Base-by-base conservation (phyloP, 805 yeast species). In the Blastobotrys muscicola region DNA sequence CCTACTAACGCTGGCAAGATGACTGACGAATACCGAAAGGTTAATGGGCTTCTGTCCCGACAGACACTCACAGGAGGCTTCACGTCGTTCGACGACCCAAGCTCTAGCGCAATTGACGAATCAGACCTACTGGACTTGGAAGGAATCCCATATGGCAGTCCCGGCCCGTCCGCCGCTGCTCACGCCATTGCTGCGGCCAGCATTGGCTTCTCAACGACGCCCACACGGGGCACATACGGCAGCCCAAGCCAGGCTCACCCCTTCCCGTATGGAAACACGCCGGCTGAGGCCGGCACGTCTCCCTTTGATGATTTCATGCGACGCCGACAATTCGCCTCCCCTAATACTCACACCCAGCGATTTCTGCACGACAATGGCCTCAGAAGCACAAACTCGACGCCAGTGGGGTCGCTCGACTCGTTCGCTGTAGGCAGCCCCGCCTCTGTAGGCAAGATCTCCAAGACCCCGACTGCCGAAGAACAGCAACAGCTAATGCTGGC, bases 401-500 rank as follows among this genome's bases (percentile, higher is more conserved):
- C 50, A 9, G 43, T 41, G 20, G 44, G 48, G 4, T 45, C 47
- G 31, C 26, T 20, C 26, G 39, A 41, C 38, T 34, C 37, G 23
- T 34, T 13, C 23, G 4, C 16, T 3, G 37, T 16, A 4, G 16
- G 44, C 35, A 45, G 47, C 32, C 42, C 42, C 37, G 9, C 43
- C 26, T 20, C 26, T 33, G 11, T 26, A 33, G 37, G 43, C 45
- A 12, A 34, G 36, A 32, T 33, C 47, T 26, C 29, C 32, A 29
- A 39, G 38, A 23, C 40, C 41, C 33, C 39, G 40, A 10, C 32
- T 41, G 42, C 20, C 45, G 31, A 37, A 14, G 53, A 48, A 15
- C 48, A 46, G 43, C 50, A 49, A 44, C 50, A 42, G 31, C 49
- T 44, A 37, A 29, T 44, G 15, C 36, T 72, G 33, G 61, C 74